Percentiles rank a stretch among this genome's conserved stretches.
phyloP scores from a whole-genome alignment of 2,329 filamentous ascomycete species.

The Lachnellula arida region DNA sequence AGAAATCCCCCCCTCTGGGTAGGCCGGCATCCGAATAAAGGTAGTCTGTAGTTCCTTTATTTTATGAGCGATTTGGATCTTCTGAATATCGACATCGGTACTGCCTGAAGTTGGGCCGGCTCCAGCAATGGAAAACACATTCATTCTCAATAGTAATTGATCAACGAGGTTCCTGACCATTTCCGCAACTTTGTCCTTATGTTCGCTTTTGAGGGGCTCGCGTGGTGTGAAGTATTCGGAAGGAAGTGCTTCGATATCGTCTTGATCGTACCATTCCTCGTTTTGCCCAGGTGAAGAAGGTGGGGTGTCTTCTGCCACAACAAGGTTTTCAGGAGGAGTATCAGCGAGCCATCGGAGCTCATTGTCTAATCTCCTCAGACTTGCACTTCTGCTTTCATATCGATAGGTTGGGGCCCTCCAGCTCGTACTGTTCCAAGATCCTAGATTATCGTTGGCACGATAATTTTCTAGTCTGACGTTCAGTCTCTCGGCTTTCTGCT shows the following conservation, averaged over 20 bases:
- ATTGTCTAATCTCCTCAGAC: not conserved
- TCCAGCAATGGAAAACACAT: conserved; percentile 2
- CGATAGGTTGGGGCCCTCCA: not conserved
- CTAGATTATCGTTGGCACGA: not conserved
- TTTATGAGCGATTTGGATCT: conserved; percentile 14
- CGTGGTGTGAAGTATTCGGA: conserved; percentile 8
- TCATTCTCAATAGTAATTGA: conserved; percentile 16
- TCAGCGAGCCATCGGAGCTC: not conserved
- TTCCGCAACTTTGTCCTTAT: conserved; percentile 21
- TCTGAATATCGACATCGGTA: conserved; percentile 4
- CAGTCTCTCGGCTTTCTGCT: not conserved
- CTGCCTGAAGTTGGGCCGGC: not conserved
- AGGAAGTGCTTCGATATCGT: conserved; percentile 3
- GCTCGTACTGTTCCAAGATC: not conserved
- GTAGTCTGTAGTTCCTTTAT: conserved; percentile 15
- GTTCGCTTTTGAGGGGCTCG: conserved; percentile 18
- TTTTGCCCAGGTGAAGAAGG: not conserved
- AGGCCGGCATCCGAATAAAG: conserved; percentile 20
- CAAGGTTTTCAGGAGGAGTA: not conserved
- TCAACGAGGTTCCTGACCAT: conserved; percentile 23
- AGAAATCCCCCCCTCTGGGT: conserved; percentile 10
- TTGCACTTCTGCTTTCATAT: not conserved
- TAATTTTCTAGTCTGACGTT: not conserved
- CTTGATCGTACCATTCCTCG: conserved; percentile 8
- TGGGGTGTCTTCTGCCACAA: not conserved